Percentiles rank a stretch among this genome's conserved stretches.
Evolutionary conservation across 139 green algal species (phyloP).

Genomic region (Chlorella sp.): DNA sequence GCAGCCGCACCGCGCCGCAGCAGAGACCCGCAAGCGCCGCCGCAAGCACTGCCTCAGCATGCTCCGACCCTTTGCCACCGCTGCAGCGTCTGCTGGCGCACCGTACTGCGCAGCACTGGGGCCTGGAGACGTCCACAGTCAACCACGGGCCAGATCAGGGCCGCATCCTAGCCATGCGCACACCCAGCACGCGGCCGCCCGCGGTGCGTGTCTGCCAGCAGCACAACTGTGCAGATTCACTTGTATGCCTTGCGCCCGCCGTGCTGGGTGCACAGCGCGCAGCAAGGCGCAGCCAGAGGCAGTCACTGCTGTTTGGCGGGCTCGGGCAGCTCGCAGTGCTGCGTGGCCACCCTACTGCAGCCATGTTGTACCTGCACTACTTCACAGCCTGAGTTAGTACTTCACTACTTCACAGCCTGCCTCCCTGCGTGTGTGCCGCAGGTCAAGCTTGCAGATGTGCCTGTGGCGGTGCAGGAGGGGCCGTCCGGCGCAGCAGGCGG

Average conservation of each 20-base stretch:
- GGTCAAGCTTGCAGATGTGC: constrained; percentile 32
- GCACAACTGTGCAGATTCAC: too few relatives aligned
- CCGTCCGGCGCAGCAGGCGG: background rate
- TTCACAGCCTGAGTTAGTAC: too few relatives aligned
- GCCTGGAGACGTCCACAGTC: constrained; percentile 59
- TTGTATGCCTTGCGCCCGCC: too few relatives aligned
- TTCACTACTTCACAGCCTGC: too few relatives aligned
- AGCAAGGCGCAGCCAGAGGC: too few relatives aligned
- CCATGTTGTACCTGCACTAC: too few relatives aligned
- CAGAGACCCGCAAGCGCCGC: too few relatives aligned
- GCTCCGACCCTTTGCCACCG: background rate
- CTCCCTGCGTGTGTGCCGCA: background rate
- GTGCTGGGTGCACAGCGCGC: too few relatives aligned
- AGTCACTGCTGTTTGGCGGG: too few relatives aligned
- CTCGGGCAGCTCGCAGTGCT: too few relatives aligned
- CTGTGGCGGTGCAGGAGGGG: constrained; percentile 12
- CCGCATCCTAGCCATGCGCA: constrained; percentile 42
- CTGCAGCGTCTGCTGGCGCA: constrained; percentile 58
- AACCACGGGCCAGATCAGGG: constrained; percentile 50
- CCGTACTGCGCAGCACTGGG: constrained; percentile 62
- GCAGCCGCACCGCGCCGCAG: too few relatives aligned
- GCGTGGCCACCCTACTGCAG: too few relatives aligned
- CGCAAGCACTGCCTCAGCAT: background rate
- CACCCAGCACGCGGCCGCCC: background rate
- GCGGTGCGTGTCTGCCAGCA: background rate